phyloP scores from a whole-genome alignment of 768 basidiomycete species.

The Suillus discolor region DNA sequence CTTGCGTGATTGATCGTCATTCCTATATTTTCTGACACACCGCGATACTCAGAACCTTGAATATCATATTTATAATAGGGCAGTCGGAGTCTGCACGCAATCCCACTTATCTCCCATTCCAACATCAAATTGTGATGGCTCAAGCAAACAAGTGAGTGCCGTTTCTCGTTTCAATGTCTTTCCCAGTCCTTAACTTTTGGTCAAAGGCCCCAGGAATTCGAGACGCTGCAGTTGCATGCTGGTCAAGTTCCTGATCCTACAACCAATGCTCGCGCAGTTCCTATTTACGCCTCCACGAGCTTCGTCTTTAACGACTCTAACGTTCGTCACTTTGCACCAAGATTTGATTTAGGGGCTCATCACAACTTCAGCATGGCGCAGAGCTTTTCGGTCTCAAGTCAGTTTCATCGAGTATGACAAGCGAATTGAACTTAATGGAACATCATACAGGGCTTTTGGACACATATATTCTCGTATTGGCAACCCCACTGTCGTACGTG shows the following conservation, averaged over 20 bases:
- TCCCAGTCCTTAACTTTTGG: neutral
- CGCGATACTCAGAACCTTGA: neutral
- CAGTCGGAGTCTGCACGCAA: neutral
- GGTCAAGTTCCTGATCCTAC: slow-evolving; percentile 55
- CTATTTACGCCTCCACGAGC: slow-evolving; percentile 60
- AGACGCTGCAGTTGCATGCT: slow-evolving; percentile 65
- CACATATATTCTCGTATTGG: slow-evolving; percentile 58
- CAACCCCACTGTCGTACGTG: slow-evolving; percentile 57
- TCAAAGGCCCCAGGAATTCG: slow-evolving; percentile 50
- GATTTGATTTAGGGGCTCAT: slow-evolving; percentile 7
- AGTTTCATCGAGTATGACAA: neutral
- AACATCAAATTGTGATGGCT: slow-evolving; percentile 18
- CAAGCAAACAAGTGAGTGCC: slow-evolving; percentile 24
- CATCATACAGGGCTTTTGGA: slow-evolving; percentile 38
- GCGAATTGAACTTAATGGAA: neutral
- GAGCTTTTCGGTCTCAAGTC: slow-evolving; percentile 52
- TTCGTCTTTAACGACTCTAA: slow-evolving; percentile 59
- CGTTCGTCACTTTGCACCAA: slow-evolving; percentile 28
- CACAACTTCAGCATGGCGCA: slow-evolving; percentile 48
- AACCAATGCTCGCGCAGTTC: slow-evolving; percentile 62
- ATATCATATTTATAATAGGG: neutral
- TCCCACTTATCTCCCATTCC: neutral
- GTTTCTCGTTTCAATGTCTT: neutral
- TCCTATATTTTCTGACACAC: neutral
- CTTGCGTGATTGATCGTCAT: neutral